Conservation (phyloP, 768 basidiomycete species). For the Trichaptum fuscoviolaceum region DNA sequence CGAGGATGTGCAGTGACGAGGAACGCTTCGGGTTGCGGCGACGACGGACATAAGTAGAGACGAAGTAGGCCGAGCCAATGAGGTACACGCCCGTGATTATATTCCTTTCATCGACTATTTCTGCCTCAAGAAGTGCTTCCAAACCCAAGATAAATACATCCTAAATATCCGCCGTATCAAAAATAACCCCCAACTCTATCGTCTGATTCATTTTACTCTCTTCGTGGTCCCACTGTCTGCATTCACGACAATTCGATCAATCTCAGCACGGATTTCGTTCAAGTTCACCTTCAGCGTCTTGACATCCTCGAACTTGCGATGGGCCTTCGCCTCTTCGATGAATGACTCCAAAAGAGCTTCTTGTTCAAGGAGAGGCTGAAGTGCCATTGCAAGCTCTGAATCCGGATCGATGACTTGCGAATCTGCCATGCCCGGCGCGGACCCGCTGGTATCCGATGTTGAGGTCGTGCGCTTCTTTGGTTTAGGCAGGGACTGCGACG, state of each 20-base stretch:
- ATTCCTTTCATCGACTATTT: not conserved
- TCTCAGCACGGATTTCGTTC: constrained; percentile 79
- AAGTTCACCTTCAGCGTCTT: constrained; percentile 77
- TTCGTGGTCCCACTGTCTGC: constrained; percentile 17
- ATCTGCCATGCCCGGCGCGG: constrained; percentile 7
- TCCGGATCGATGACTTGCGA: constrained; percentile 49
- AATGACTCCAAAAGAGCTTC: constrained; percentile 88
- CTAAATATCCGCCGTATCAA: not conserved
- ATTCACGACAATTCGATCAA: constrained; percentile 56
- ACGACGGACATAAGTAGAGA: not conserved
- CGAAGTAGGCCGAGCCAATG: not conserved
- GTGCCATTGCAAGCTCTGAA: constrained; percentile 59
- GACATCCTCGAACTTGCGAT: constrained; percentile 94
- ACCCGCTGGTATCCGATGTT: constrained; percentile 12
- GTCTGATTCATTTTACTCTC: not conserved
- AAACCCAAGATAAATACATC: not conserved
- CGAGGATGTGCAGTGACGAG: not conserved
- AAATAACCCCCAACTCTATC: too few species aligned
- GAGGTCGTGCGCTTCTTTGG: constrained; percentile 30
- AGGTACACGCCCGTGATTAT: not conserved
- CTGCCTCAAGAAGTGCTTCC: not conserved
- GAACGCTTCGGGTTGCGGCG: not conserved
- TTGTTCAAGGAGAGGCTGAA: constrained; percentile 92
- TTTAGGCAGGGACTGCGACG: constrained; percentile 40
- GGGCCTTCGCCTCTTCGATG: constrained; percentile 83